Evolutionary conservation across 2,329 filamentous ascomycete genomes (phyloP).

Genomic region (Fusarium praegraminearum): DNA sequence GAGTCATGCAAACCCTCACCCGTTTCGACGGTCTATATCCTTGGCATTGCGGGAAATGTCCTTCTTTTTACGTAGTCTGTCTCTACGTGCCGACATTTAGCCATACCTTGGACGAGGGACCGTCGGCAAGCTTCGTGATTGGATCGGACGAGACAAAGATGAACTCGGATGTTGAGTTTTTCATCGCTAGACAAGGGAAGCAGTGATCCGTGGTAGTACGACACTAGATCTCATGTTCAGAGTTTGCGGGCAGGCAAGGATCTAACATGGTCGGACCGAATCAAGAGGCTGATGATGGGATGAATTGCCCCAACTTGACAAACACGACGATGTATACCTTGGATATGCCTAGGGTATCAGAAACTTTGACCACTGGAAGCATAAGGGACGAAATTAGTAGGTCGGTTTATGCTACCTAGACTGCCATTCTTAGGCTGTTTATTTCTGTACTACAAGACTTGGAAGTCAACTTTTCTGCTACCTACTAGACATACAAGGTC

Average conservation of each 20-base stretch:
- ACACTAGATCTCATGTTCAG: neutral
- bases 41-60: slow-evolving; percentile 9
- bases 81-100: neutral
- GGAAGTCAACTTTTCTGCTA: too few relatives aligned
- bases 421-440: too few relatives aligned
- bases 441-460: too few relatives aligned
- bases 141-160: neutral
- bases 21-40: neutral
- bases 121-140: slow-evolving; percentile 6
- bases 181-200: neutral
- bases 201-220: neutral
- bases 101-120: neutral
- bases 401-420: too few relatives aligned
- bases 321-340: slow-evolving; percentile 11
- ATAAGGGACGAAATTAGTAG: too few relatives aligned
- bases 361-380: too few relatives aligned
- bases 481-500: neutral
- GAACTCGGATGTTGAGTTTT: neutral
- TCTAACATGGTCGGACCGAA: slow-evolving; percentile 26
- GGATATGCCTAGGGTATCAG: too few relatives aligned
- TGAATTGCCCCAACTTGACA: neutral
- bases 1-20: slow-evolving; percentile 11
- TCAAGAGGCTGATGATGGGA: slow-evolving; percentile 10
- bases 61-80: neutral
- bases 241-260: slow-evolving; percentile 15